phyloP scores from a whole-genome alignment of 352 stramenopile species.

The Pythium phragmitis region DNA sequence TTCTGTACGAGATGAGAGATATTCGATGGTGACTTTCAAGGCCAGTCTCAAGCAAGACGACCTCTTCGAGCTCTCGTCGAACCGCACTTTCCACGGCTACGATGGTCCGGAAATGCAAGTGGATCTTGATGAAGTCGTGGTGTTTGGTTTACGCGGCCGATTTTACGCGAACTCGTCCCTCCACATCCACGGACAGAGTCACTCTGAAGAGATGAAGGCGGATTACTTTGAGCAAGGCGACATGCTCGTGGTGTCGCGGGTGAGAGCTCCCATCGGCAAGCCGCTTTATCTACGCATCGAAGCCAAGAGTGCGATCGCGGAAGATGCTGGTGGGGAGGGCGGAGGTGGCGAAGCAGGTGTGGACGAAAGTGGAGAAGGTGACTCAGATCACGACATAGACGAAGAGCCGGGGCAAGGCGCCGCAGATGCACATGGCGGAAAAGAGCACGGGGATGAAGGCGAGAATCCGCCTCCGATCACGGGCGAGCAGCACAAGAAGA shows the following conservation, averaged over 20 bases:
- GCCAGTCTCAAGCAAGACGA: constrained; percentile 38
- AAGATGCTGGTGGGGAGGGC: background rate
- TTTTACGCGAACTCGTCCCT: constrained; percentile 69
- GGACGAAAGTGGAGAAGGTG: background rate
- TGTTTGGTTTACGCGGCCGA: constrained; percentile 50
- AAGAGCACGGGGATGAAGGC: constrained; percentile 18
- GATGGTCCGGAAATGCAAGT: constrained; percentile 68
- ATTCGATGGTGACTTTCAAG: constrained; percentile 48
- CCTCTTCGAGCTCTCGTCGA: constrained; percentile 42
- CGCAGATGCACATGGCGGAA: constrained; percentile 14
- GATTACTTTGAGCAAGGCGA: constrained; percentile 70
- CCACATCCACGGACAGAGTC: constrained; percentile 16
- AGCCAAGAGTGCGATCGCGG: constrained; percentile 10
- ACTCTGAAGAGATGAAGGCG: constrained; percentile 31
- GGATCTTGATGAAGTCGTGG: constrained; percentile 44
- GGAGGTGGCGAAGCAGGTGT: constrained; percentile 1
- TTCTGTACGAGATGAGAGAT: constrained; percentile 55
- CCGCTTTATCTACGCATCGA: constrained; percentile 46
- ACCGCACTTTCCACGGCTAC: constrained; percentile 44
- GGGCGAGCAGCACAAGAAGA: constrained; percentile 19
- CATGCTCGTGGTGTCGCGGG: constrained; percentile 54
- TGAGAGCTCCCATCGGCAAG: constrained; percentile 46
- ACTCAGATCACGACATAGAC: background rate
- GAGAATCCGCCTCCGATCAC: constrained; percentile 21
- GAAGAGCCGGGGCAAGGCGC: constrained; percentile 7